phyloP scores from a whole-genome alignment of 805 yeast genomes.

The Priceomyces fermenticarens region DNA sequence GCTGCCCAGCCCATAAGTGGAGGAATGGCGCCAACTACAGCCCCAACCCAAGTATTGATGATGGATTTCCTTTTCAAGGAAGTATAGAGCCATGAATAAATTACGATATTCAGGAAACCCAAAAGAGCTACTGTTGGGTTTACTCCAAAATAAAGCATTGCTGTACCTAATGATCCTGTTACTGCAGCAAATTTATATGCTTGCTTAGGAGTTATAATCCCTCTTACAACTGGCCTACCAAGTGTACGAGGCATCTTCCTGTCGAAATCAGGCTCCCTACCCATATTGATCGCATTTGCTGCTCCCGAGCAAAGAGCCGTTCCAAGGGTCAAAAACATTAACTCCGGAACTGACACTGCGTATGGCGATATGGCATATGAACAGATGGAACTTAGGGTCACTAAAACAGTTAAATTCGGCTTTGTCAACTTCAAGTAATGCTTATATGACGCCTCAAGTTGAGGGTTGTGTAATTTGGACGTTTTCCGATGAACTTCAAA shows the following conservation, averaged over 20 bases:
- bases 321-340: slow-evolving; percentile 74
- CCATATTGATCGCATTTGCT: slow-evolving; percentile 97
- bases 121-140: slow-evolving; percentile 79
- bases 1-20: slow-evolving; percentile 99
- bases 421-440: slow-evolving; percentile 83
- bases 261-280: slow-evolving; percentile 90
- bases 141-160: slow-evolving; percentile 72
- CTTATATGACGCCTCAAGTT: slow-evolving; percentile 24
- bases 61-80: slow-evolving; percentile 83
- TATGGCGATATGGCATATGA: slow-evolving; percentile 90
- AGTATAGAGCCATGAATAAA: slow-evolving; percentile 90
- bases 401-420: slow-evolving; percentile 83
- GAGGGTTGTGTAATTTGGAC: background rate
- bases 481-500: slow-evolving; percentile 51
- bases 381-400: slow-evolving; percentile 88
- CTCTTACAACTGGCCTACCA: slow-evolving; percentile 86
- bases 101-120: slow-evolving; percentile 75
- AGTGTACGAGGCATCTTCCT: slow-evolving; percentile 83
- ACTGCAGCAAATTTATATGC: slow-evolving; percentile 78
- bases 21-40: slow-evolving; percentile 97
- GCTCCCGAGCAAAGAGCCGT: slow-evolving; percentile 87
- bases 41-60: slow-evolving; percentile 97
- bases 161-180: slow-evolving; percentile 69
- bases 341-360: slow-evolving; percentile 68
- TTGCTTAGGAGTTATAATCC: slow-evolving; percentile 67